Evolutionary conservation across 2,329 filamentous ascomycete genomes (phyloP), one percentile per base, ranked within the genome.

Genomic region (Penicillium sp.): DNA sequence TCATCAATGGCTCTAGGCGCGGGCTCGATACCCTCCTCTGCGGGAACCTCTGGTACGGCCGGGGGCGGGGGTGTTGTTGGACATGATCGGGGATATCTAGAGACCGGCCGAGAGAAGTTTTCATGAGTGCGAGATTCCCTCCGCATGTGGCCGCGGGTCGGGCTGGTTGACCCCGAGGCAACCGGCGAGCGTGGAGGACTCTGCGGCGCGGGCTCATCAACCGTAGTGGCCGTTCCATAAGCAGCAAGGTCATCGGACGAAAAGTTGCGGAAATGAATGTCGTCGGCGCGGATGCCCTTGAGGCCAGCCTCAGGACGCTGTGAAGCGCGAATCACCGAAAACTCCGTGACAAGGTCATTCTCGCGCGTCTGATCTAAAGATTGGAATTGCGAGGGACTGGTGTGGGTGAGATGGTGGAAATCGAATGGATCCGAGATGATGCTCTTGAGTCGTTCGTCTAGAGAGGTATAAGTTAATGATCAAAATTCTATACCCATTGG

Each of bases 391-490:
- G 81, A 73, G 25, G 82, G 81, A 57, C 82, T 81, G 31, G 85
- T 85, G 68, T 88, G 85, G 38, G 84, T 84, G 54, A 88, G 73
- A 67, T 88, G 86, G 62, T 88, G 84, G 68, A 88, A 88, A 66
- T 86, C 84, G 71, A 86, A 88, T 1, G 86, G 86, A 58, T 81
- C 81, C 0, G 86, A 88, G 54, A 88, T 88, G 58, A 77, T 76
- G 43, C 73, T 75, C 69, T 83, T 84, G 55, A 78, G 57, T 20
- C 73, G 72, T 55, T 76, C 73, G 64, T 76, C 77, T 80, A 55
- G 28, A 45, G 17, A 22, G 22, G 34, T 47, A 22, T 31, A 8
- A 12, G 39, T 54, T 14, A 54, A 43, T 34, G 49, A 52, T 52
- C 35, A 4, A 35, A 3, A 10, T 52, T 41, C 35, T 12, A 25